Evolutionary conservation across 2,329 filamentous ascomycete species (phyloP).

Genomic region (Fusarium buharicum): DNA sequence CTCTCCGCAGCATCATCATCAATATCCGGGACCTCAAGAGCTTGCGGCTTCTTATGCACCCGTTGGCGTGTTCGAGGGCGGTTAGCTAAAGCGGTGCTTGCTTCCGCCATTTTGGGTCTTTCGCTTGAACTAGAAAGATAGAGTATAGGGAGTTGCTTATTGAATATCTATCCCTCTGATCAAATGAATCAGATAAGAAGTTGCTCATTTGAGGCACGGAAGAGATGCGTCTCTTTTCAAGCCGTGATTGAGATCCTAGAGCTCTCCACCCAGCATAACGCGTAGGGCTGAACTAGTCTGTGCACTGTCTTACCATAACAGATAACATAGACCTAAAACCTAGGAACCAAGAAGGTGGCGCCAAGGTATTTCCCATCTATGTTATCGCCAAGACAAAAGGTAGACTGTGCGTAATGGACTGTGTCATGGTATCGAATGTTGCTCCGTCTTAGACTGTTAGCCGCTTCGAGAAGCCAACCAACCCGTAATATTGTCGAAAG

Average conservation of each 20-base stretch:
- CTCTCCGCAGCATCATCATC: conserved; percentile 63
- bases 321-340: conserved; percentile 40
- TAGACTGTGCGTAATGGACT: conserved; percentile 23
- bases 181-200: not conserved
- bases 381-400: not conserved
- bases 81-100: conserved; percentile 6
- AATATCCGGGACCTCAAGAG: conserved; percentile 58
- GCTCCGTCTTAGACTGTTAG: conserved; percentile 17
- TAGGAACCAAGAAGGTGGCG: accelerated
- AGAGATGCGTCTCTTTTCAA: conserved; percentile 30
- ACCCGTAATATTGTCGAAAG: not conserved
- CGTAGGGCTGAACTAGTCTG: conserved; percentile 26
- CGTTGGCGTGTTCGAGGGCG: conserved; percentile 54
- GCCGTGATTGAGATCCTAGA: conserved; percentile 15
- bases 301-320: conserved; percentile 47
- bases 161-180: too few species aligned
- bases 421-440: conserved; percentile 30
- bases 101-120: conserved; percentile 16
- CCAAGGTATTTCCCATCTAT: conserved; percentile 29
- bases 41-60: conserved; percentile 53
- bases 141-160: not conserved
- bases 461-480: not conserved
- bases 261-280: conserved; percentile 47
- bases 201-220: not conserved
- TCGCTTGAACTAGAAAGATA: too few species aligned